phyloP scores from a whole-genome alignment of 148 eudicot species.

The Heliosperma pusillum region DNA sequence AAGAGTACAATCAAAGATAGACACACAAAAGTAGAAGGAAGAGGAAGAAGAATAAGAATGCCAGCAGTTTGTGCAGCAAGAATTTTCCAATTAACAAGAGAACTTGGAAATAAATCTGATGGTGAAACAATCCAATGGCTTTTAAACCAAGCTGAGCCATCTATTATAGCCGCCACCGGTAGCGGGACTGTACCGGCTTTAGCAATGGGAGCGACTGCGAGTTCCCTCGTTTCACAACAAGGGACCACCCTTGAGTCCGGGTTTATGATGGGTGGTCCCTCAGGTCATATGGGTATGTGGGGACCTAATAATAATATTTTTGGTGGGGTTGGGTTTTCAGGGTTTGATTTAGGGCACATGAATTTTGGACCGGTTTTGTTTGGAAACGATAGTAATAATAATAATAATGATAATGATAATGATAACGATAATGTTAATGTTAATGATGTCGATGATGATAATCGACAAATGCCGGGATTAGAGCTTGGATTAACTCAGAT shows the following conservation, averaged over 20 bases:
- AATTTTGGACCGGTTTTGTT: slow-evolving; percentile 54
- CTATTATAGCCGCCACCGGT: slow-evolving; percentile 75
- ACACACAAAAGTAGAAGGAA: slow-evolving; percentile 80
- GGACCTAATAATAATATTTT: background rate
- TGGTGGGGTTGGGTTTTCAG: slow-evolving; percentile 40
- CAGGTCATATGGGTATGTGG: slow-evolving; percentile 17
- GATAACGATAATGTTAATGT: background rate
- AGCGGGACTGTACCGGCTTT: slow-evolving; percentile 67
- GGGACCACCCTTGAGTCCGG: slow-evolving; percentile 45
- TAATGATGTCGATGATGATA: background rate
- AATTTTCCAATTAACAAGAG: slow-evolving; percentile 71
- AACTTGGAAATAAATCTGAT: slow-evolving; percentile 74
- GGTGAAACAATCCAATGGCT: slow-evolving; percentile 87
- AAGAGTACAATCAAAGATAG: slow-evolving; percentile 57
- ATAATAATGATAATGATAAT: background rate
- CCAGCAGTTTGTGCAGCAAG: slow-evolving; percentile 77
- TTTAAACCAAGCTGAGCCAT: slow-evolving; percentile 62
- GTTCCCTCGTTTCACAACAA: slow-evolving; percentile 35
- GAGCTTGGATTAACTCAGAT: slow-evolving; percentile 68
- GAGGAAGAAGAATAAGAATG: slow-evolving; percentile 75
- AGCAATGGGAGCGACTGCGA: slow-evolving; percentile 34
- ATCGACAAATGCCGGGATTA: slow-evolving; percentile 46
- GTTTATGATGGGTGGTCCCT: slow-evolving; percentile 15
- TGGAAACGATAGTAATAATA: slow-evolving; percentile 26
- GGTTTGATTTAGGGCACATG: slow-evolving; percentile 55